These are phyloP conservation scores for Linderniella brevidens DNA, from an alignment of 257 asterid genomes.

Conservation along the genomic window DNA sequence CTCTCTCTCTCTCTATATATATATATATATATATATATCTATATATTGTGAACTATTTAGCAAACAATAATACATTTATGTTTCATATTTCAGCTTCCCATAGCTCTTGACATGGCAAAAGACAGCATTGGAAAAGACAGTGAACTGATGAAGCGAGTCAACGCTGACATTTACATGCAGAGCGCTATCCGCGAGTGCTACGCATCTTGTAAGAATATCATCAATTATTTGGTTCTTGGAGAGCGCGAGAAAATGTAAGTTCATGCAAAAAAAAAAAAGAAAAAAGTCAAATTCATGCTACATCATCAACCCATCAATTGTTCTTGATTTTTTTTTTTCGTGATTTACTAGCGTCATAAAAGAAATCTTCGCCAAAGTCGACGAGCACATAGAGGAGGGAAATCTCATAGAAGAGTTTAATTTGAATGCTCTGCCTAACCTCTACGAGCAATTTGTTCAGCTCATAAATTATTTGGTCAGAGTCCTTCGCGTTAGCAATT, in stretches of 20 bases:
- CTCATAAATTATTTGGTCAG: constrained; percentile 84
- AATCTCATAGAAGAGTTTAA: constrained; percentile 39
- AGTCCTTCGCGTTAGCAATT: not conserved
- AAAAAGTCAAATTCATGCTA: constrained; percentile 5
- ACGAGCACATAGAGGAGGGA: constrained; percentile 43
- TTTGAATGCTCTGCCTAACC: constrained; percentile 71
- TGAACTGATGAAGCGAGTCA: constrained; percentile 82
- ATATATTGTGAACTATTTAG: not conserved
- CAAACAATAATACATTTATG: not conserved
- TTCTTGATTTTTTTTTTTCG: constrained; percentile 6
- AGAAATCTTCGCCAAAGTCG: constrained; percentile 64
- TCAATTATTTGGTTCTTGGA: constrained; percentile 60
- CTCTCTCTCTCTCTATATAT: not conserved
- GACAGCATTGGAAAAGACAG: constrained; percentile 76
- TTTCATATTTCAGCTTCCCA: constrained; percentile 53
- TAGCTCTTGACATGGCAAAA: constrained; percentile 96
- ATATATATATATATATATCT: not conserved
- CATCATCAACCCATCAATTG: constrained; percentile 6
- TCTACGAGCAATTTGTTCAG: constrained; percentile 66
- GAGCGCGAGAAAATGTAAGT: constrained; percentile 73
- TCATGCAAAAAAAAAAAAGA: not conserved
- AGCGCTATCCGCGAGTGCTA: constrained; percentile 93
- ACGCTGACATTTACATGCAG: constrained; percentile 53
- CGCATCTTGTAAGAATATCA: constrained; percentile 68
- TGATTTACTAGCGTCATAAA: constrained; percentile 40